phyloP scores from a whole-genome alignment of 768 basidiomycete genomes.

The Nevesoporus exiguus region DNA sequence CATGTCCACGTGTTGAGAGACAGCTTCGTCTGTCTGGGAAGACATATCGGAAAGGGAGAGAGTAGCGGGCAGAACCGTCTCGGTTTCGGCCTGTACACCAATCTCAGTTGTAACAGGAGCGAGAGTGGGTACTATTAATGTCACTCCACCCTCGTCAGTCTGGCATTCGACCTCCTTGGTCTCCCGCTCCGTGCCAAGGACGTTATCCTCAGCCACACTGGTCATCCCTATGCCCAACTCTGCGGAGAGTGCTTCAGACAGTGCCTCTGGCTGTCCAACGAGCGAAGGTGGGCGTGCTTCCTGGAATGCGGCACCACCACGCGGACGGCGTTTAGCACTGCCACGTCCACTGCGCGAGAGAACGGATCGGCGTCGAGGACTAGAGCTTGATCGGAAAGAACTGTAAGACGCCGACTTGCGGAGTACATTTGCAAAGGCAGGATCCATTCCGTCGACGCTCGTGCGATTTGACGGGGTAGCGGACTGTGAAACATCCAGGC shows the following conservation, averaged over 20 bases:
- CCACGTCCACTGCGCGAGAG: conserved; percentile 49
- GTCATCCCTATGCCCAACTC: conserved; percentile 55
- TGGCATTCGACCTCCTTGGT: conserved; percentile 64
- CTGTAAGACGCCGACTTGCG: conserved; percentile 47
- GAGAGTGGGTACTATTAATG: conserved; percentile 29
- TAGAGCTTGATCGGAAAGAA: conserved; percentile 44
- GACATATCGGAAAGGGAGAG: conserved; percentile 32
- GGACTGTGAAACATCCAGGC: conserved; percentile 35
- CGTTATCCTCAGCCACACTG: conserved; percentile 38
- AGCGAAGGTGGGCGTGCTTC: conserved; percentile 68
- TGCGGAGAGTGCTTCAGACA: conserved; percentile 67
- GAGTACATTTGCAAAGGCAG: conserved; percentile 76
- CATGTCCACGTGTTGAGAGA: conserved; percentile 35
- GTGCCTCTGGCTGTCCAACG: conserved; percentile 67
- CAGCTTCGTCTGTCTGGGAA: conserved; percentile 49
- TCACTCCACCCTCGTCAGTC: conserved; percentile 47
- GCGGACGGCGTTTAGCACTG: conserved; percentile 48
- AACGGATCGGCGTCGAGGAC: conserved; percentile 60
- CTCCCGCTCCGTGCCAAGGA: conserved; percentile 44
- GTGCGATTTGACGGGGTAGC: conserved; percentile 54
- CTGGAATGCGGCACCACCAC: conserved; percentile 68
- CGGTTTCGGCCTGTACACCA: conserved; percentile 40
- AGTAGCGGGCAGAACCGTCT: conserved; percentile 16
- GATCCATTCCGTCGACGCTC: conserved; percentile 86
- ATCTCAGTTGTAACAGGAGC: conserved; percentile 34